Evolutionary conservation across 148 eudicot species (phyloP).

Genomic region (Cornus controversa): DNA sequence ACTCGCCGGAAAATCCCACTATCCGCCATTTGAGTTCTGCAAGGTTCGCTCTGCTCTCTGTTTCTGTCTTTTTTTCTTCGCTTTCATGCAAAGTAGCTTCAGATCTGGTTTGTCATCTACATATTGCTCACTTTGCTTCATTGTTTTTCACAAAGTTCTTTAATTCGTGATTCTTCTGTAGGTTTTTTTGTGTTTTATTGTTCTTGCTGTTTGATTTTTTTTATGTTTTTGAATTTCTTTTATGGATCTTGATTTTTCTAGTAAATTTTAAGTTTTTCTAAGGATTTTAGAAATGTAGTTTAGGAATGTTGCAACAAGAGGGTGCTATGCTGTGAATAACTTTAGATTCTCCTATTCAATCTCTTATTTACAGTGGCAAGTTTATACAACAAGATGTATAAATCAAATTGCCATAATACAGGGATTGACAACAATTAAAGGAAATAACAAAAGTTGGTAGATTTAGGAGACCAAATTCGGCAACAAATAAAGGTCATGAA

Average conservation of each 20-base stretch:
- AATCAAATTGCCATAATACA: too few species aligned
- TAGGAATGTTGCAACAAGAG: too few species aligned
- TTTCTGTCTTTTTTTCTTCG: background rate
- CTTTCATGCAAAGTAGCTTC: background rate
- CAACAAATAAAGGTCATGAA: background rate
- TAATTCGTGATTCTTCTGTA: too few species aligned
- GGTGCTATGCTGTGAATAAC: too few species aligned
- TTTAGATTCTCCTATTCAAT: background rate
- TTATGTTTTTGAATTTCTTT: background rate
- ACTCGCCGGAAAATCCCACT: background rate
- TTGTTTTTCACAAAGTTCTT: background rate
- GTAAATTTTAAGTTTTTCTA: background rate
- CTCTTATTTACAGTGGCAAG: background rate
- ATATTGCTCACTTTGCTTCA: background rate
- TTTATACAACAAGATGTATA: too few species aligned
- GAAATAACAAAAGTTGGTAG: too few species aligned
- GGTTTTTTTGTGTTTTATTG: too few species aligned
- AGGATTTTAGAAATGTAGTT: background rate
- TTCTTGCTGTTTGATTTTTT: too few species aligned
- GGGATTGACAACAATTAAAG: too few species aligned
- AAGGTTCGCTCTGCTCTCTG: background rate
- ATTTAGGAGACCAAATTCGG: too few species aligned
- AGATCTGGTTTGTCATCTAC: slow-evolving; percentile 18
- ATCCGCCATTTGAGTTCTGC: slow-evolving; percentile 5
- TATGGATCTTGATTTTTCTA: background rate